Evolutionary conservation across 2,329 filamentous ascomycete species (phyloP).

Genomic region (Fusarium oligoseptatum): DNA sequence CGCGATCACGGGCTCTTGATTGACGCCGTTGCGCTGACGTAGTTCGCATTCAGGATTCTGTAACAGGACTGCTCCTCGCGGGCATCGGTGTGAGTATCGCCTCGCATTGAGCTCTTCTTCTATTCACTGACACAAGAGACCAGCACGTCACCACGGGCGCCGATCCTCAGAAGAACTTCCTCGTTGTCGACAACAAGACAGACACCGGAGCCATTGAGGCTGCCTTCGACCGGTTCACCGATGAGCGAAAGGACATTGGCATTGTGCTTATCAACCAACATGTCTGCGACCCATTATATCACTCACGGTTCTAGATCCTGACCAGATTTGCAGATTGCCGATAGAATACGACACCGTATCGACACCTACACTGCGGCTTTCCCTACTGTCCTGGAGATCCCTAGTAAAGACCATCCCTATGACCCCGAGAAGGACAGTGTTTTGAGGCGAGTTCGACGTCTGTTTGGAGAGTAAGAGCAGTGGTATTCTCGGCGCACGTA

Average conservation of each 20-base stretch:
- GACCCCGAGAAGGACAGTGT: constrained; percentile 99
- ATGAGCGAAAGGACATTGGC: constrained; percentile 93
- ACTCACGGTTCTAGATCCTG: constrained; percentile 20
- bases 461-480: constrained; percentile 74
- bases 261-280: constrained; percentile 98
- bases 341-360: constrained; percentile 90
- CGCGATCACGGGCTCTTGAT: constrained; percentile 6
- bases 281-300: constrained; percentile 64
- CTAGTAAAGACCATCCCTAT: constrained; percentile 98
- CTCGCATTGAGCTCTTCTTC: constrained; percentile 1
- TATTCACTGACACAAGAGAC: not conserved
- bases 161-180: constrained; percentile 95
- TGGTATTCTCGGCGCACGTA: constrained; percentile 8
- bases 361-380: constrained; percentile 95
- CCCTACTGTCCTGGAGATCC: constrained; percentile 95
- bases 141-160: constrained; percentile 93
- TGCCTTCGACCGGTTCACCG: constrained; percentile 90
- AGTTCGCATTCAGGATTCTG: constrained; percentile 78
- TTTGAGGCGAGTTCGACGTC: constrained; percentile 81
- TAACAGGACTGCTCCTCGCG: constrained; percentile 93
- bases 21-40: constrained; percentile 44
- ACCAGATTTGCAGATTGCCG: constrained; percentile 77
- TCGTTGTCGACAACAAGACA: constrained; percentile 95
- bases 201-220: constrained; percentile 89
- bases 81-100: constrained; percentile 82